Evolutionary conservation across 2,329 filamentous ascomycete species (phyloP), one percentile per base, ranked within the genome.

Genomic region (Dactylellina sp.): DNA sequence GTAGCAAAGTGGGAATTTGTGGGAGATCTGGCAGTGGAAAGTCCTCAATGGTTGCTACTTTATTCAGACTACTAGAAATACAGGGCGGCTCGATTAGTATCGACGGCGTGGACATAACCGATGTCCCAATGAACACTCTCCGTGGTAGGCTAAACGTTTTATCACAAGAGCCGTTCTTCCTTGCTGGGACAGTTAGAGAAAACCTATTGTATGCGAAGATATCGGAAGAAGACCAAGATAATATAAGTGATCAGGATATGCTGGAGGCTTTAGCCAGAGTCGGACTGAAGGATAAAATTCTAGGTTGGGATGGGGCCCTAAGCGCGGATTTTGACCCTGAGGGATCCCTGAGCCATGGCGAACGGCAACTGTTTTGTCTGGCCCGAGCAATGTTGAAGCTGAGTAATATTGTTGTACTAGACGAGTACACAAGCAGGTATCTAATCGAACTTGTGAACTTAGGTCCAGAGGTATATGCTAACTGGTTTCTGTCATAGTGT

Each of bases 311-410:
- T 7, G 63, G 63, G 7, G 71, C 56, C 1, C 32, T 75, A 1
- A 28, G 52, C 39, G 62, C 71, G 0, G 64, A 63, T 7, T 68
- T 75, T 32, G 71, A 75, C 49, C 71, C 64, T 5, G 63, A 70
- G n/a, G 62, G 63, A 0, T 59, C 57, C 11, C 16, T 75, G 1
- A 70, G 63, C 9, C 71, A 75, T 39, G 63, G 71, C 0, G 71
- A 75, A 56, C 60, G 81, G 53, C 85, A 87, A 77, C 78, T 86
- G 0, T 83, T 86, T 59, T 83, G 81, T 50, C 78, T 87, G 0
- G 84, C 84, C 0, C 78, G 85, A 59, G 82, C 84, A 0, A 78
- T 86, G 20, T 76, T 86, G 53, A 75, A 68, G 44, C 28, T 16
- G 6, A 55, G 71, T 7, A 70, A 53, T 44, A 64, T 75, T 22